Evolutionary conservation across 2,329 filamentous ascomycete species (phyloP).

Genomic region (Nothophoma quercina): DNA sequence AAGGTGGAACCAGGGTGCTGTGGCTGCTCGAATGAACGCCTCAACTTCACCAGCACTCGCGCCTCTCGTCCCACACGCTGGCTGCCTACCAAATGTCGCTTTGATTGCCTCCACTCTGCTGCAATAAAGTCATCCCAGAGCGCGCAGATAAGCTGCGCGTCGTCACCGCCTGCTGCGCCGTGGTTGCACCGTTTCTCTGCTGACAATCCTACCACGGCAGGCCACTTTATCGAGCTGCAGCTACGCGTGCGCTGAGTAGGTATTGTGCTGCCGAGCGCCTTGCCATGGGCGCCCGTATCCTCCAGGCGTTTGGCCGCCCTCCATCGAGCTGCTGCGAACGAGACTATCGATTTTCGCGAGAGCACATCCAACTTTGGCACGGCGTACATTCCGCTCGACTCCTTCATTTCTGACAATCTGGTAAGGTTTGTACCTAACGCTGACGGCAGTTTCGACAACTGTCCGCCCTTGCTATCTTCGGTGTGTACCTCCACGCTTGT

Average conservation of each 20-base stretch:
- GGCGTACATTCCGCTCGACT: conserved; percentile 5
- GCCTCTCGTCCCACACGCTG: not conserved
- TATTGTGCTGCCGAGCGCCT: conserved; percentile 5
- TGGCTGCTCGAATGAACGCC: conserved; percentile 17
- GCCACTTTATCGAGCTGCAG: conserved; percentile 16
- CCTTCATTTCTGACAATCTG: conserved; percentile 6
- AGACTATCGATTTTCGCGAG: conserved; percentile 12
- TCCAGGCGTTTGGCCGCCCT: conserved; percentile 1
- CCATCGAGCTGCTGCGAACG: not conserved
- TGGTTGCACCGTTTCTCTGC: conserved; percentile 7
- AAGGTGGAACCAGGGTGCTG: conserved; percentile 18
- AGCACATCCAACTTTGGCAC: conserved; percentile 11
- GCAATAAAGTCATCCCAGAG: conserved; percentile 6
- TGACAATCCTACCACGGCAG: conserved; percentile 8
- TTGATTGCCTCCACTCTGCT: conserved; percentile 13
- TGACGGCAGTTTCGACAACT: conserved; percentile 19
- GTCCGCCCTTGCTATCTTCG: conserved; percentile 13
- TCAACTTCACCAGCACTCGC: conserved; percentile 4
- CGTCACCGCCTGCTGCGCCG: not conserved
- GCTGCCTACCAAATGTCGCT: not conserved
- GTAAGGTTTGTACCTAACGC: conserved; percentile 17
- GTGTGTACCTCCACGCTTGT: conserved; percentile 10
- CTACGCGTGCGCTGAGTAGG: conserved; percentile 9
- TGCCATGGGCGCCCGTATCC: conserved; percentile 2
- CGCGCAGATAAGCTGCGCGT: conserved; percentile 10